phyloP scores from a whole-genome alignment of 495 filamentous ascomycete species.

The Penicillium desertorum region DNA sequence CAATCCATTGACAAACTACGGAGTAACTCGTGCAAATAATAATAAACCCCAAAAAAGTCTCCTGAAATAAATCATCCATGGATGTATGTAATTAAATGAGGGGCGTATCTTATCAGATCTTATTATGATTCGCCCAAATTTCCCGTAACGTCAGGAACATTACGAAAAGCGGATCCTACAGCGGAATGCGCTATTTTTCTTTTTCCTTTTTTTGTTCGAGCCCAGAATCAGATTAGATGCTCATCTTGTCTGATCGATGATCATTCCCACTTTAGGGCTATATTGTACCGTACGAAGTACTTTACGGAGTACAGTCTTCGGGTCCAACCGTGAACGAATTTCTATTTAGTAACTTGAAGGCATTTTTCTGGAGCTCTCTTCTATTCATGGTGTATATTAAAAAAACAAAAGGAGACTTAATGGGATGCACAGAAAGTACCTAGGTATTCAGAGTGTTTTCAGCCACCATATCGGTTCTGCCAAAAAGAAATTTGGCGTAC shows the following conservation, averaged over 20 bases:
- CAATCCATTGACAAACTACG: neutral
- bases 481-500: neutral
- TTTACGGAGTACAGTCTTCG: no score
- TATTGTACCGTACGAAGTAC: neutral
- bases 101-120: slow-evolving; percentile 19
- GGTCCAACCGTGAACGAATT: no score
- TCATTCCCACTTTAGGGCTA: slow-evolving; percentile 1
- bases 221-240: slow-evolving; percentile 36
- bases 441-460: neutral
- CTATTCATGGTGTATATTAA: neutral
- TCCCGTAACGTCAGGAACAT: neutral
- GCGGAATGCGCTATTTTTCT: slow-evolving; percentile 17
- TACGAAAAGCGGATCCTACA: slow-evolving; percentile 7
- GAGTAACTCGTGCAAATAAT: neutral
- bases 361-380: no score
- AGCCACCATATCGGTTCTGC: neutral
- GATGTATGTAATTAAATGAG: neutral
- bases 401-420: neutral
- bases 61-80: neutral
- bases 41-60: neutral
- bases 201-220: neutral
- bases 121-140: neutral
- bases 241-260: slow-evolving; percentile 36
- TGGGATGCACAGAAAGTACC: neutral
- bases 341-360: no score